Percentiles rank a stretch among this genome's conserved stretches.
Evolutionary conservation across 164 flowering plant genomes (phyloP).

Genomic region (Kingdonia uniflora): DNA sequence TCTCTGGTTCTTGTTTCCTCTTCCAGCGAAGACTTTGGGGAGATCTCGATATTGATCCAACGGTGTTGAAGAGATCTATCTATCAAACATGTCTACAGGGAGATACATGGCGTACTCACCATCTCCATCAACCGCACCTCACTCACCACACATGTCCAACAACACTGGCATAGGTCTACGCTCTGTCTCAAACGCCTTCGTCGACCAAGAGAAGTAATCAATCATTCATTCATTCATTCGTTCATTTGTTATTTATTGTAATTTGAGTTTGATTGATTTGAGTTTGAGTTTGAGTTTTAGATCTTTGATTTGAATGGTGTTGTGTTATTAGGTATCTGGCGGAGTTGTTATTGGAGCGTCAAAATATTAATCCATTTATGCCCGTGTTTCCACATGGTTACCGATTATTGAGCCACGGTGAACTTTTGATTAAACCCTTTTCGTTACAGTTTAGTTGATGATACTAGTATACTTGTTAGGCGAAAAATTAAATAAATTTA

Average conservation of each 20-base stretch:
- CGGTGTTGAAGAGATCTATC: no score
- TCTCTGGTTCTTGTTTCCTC: no score
- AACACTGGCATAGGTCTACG: no score
- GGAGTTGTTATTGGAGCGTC: slow-evolving; percentile 76
- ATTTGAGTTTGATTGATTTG: background rate
- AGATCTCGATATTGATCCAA: no score
- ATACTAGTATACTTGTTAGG: no score
- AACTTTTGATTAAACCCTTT: slow-evolving; percentile 16
- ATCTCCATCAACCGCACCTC: slow-evolving; percentile 75
- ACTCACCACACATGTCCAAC: slow-evolving; percentile 74
- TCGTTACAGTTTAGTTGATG: no score
- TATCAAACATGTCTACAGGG: no score
- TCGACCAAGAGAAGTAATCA: slow-evolving; percentile 79
- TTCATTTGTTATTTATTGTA: background rate
- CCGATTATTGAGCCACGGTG: slow-evolving; percentile 85
- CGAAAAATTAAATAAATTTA: background rate
- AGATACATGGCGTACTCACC: slow-evolving; percentile 94
- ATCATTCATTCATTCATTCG: background rate
- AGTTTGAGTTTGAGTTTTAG: background rate
- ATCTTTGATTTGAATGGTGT: background rate
- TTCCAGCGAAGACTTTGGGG: no score
- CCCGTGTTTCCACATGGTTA: slow-evolving; percentile 65
- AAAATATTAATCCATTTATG: slow-evolving; percentile 70
- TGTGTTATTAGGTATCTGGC: slow-evolving; percentile 67
- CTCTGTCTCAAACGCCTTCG: slow-evolving; percentile 47